A percentile compares a stretch with the other conserved stretches of the same genome.
Conservation (phyloP, 805 yeast species). For the Wickerhamomyces pijperi region DNA sequence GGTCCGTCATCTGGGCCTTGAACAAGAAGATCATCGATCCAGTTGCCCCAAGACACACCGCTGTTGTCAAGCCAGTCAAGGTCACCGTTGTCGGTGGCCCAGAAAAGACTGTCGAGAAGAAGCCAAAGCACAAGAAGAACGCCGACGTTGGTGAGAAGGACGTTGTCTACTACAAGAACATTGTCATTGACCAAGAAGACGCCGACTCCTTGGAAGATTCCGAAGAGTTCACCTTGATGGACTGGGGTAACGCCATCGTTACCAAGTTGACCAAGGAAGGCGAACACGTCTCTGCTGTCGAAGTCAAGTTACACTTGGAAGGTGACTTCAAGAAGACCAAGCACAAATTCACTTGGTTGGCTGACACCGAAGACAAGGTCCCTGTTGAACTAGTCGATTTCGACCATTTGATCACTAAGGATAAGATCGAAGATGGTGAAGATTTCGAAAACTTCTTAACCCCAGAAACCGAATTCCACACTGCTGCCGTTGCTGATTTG, state of each 20-base stretch:
- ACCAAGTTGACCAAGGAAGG: slow-evolving; percentile 58
- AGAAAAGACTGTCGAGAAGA: slow-evolving; percentile 52
- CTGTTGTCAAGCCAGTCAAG: slow-evolving; percentile 64
- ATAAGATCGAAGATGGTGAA: slow-evolving; percentile 89
- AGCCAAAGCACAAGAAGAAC: slow-evolving; percentile 92
- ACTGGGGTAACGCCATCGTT: slow-evolving; percentile 92
- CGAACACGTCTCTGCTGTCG: slow-evolving; percentile 46
- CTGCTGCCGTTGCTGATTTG: slow-evolving; percentile 68
- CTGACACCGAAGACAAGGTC: slow-evolving; percentile 63
- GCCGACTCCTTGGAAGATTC: slow-evolving; percentile 63
- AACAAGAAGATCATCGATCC: slow-evolving; percentile 98
- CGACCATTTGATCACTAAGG: slow-evolving; percentile 91
- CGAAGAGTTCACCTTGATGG: slow-evolving; percentile 96
- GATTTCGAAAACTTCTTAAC: slow-evolving; percentile 87
- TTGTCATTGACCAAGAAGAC: slow-evolving; percentile 81
- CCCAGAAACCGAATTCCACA: slow-evolving; percentile 74
- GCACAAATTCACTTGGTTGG: slow-evolving; percentile 91
- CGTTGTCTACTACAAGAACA: slow-evolving; percentile 51
- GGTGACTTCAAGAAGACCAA: slow-evolving; percentile 97
- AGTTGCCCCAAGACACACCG: slow-evolving; percentile 90
- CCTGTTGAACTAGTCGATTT: slow-evolving; percentile 78
- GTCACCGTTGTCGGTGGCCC: slow-evolving; percentile 66
- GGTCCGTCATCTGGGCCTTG: slow-evolving; percentile 96
- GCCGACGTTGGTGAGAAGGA: slow-evolving; percentile 80
- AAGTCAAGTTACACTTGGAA: slow-evolving; percentile 75